phyloP scores from a whole-genome alignment of 257 asterid genomes.

The Solanum pennellii region DNA sequence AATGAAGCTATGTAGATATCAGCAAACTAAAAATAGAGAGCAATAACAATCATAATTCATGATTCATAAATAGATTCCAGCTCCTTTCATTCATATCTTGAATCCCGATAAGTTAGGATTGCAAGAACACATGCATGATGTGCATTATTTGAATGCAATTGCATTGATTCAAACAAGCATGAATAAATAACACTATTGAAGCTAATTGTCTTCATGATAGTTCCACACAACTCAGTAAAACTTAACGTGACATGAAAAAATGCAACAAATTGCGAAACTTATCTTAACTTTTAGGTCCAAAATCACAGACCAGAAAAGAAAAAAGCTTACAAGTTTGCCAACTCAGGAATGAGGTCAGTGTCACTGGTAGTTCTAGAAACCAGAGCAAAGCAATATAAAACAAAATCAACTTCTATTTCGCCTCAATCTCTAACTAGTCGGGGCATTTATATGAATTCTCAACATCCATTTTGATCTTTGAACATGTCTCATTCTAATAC shows the following conservation, averaged over 20 bases:
- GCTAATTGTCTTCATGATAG: not conserved
- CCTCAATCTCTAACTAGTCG: not conserved
- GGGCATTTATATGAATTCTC: not conserved
- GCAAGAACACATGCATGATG: not conserved
- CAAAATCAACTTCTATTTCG: not conserved
- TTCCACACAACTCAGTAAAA: not conserved
- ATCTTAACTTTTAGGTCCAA: not conserved
- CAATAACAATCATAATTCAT: not conserved
- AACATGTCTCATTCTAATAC: not conserved
- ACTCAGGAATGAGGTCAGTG: conserved; percentile 23
- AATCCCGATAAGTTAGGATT: not conserved
- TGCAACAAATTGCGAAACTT: not conserved
- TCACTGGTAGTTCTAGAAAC: conserved; percentile 6
- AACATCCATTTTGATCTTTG: not conserved
- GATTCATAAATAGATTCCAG: not conserved
- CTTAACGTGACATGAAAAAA: not conserved
- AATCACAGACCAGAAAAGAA: not conserved
- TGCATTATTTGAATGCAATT: not conserved
- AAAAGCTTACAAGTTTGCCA: conserved; percentile 31
- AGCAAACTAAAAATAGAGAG: not conserved
- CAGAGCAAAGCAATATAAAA: not conserved
- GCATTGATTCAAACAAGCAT: not conserved
- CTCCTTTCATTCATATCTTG: not conserved
- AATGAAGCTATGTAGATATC: not conserved
- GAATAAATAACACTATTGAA: not conserved